A percentile compares a stretch with the other conserved stretches of the same genome.
Evolutionary conservation across 441 rosid species (phyloP).

Genomic region (Gossypium gossypioides): DNA sequence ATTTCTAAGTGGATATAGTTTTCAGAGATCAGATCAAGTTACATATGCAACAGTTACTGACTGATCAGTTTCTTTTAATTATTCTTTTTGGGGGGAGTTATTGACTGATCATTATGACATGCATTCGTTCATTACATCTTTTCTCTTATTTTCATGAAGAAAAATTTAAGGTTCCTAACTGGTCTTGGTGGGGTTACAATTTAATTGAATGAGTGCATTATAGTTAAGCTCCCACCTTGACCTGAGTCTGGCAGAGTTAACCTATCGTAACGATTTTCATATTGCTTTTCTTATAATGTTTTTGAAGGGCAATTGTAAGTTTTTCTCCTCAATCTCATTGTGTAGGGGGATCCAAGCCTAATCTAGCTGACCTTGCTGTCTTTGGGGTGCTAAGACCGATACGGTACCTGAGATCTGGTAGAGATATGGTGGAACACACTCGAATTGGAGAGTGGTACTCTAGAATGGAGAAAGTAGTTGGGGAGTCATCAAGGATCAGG

Average conservation of each 20-base stretch:
- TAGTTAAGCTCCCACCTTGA: not conserved
- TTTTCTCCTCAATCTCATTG: not conserved
- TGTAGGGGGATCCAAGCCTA: slow-evolving; percentile 36
- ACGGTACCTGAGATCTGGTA: slow-evolving; percentile 35
- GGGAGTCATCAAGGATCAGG: slow-evolving; percentile 36
- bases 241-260: not conserved
- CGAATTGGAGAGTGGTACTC: slow-evolving; percentile 39
- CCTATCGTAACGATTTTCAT: not conserved
- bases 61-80: too few relatives aligned
- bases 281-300: not conserved
- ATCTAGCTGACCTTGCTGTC: slow-evolving; percentile 37
- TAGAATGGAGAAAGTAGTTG: slow-evolving; percentile 32
- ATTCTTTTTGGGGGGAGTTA: too few relatives aligned
- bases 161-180: not conserved
- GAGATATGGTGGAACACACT: slow-evolving; percentile 41
- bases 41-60: not conserved
- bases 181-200: not conserved
- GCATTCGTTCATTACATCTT: not conserved
- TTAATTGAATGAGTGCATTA: not conserved
- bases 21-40: not conserved
- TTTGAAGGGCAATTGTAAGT: not conserved
- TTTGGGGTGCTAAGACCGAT: slow-evolving; percentile 38
- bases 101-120: not conserved
- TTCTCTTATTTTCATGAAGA: not conserved
- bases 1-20: not conserved